phyloP scores from a whole-genome alignment of 768 basidiomycete species.

The Psilocybe subaeruginosa region DNA sequence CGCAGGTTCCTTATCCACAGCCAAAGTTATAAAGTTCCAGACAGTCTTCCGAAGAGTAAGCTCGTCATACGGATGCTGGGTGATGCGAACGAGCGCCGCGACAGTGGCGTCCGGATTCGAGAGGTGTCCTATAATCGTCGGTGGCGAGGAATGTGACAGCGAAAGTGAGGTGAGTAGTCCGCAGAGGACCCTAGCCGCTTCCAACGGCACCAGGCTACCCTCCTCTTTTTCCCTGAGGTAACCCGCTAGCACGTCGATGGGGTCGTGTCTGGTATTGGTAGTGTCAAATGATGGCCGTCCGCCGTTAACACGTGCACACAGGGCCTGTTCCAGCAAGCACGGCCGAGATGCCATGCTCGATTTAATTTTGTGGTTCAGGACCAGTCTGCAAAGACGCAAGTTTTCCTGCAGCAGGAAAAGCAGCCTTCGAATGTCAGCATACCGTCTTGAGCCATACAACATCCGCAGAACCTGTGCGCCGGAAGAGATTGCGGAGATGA shows the following conservation, averaged over 20 bases:
- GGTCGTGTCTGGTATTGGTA: conserved; percentile 57
- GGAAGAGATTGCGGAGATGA: conserved; percentile 70
- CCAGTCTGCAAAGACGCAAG: conserved; percentile 59
- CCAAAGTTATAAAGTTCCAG: conserved; percentile 83
- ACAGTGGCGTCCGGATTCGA: conserved; percentile 77
- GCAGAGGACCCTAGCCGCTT: conserved; percentile 69
- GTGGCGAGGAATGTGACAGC: conserved; percentile 57
- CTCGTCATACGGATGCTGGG: conserved; percentile 83
- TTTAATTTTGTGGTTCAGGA: conserved; percentile 67
- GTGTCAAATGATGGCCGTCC: conserved; percentile 48
- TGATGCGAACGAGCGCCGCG: conserved; percentile 65
- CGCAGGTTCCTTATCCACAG: conserved; percentile 87
- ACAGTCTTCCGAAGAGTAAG: conserved; percentile 69
- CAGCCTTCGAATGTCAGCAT: conserved; percentile 69
- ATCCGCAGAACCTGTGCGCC: conserved; percentile 60
- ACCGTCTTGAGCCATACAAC: conserved; percentile 65
- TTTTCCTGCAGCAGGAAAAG: conserved; percentile 71
- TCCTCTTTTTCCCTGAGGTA: conserved; percentile 70
- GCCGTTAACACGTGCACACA: conserved; percentile 65
- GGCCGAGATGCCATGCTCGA: conserved; percentile 44
- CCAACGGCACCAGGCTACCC: conserved; percentile 61
- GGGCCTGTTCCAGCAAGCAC: conserved; percentile 75
- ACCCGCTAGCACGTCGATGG: conserved; percentile 73
- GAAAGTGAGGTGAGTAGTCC: conserved; percentile 71
- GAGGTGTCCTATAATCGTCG: conserved; percentile 79